Percentiles rank a stretch among this genome's conserved stretches.
Evolutionary conservation across 2,329 filamentous ascomycete genomes (phyloP).

Genomic region (Pyrenophora teres): DNA sequence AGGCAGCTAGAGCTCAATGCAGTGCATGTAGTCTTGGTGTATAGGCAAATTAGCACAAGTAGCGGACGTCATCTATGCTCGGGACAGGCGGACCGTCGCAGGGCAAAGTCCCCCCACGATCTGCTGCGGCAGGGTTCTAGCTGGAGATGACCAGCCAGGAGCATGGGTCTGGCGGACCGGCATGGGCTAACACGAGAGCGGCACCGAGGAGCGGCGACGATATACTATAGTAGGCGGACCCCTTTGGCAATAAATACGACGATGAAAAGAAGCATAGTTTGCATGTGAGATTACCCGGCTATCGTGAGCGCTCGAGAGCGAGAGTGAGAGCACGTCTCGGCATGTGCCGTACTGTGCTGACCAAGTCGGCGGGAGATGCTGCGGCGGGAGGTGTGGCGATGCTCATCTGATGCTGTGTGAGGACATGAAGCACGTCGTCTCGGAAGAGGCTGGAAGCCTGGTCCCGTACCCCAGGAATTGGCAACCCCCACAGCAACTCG

Average conservation of each 20-base stretch:
- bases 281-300: constrained; percentile 12
- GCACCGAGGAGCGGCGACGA: constrained; percentile 16
- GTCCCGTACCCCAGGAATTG: constrained; percentile 28
- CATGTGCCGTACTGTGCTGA: neutral
- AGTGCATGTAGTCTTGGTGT: constrained; percentile 1
- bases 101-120: constrained; percentile 31
- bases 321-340: constrained; percentile 10
- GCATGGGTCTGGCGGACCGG: constrained; percentile 9
- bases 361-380: neutral
- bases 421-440: constrained; percentile 7
- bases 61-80: constrained; percentile 22
- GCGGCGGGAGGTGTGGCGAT: constrained; percentile 24
- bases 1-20: neutral
- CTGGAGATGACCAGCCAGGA: constrained; percentile 21
- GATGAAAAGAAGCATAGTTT: constrained; percentile 4
- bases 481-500: constrained; percentile 21
- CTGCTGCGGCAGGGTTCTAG: constrained; percentile 24
- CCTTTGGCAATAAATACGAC: constrained; percentile 7
- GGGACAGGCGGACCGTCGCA: constrained; percentile 27
- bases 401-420: constrained; percentile 1
- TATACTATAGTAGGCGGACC: constrained; percentile 7
- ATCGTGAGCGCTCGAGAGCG: constrained; percentile 3
- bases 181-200: constrained; percentile 15
- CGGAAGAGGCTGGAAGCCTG: constrained; percentile 12
- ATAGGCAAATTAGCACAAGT: constrained; percentile 10